These are phyloP conservation scores for Dothiorella sarmentorum DNA, from an alignment of 2,329 filamentous ascomycete genomes.

Conservation along the genomic window DNA sequence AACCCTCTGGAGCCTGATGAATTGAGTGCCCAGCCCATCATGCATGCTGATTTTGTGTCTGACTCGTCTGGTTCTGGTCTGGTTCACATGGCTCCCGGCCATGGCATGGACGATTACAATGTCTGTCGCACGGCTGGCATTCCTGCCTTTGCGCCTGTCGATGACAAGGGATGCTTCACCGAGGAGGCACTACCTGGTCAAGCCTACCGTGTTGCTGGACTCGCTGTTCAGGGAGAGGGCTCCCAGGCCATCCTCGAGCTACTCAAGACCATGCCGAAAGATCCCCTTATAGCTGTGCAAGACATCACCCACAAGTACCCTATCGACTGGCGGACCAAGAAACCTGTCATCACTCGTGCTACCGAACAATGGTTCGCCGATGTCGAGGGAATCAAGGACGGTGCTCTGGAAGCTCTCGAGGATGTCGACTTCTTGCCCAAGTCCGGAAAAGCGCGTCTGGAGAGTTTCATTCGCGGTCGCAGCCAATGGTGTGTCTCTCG, in stretches of 20 bases:
- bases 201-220: constrained; percentile 64
- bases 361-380: constrained; percentile 99
- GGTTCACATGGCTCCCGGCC: constrained; percentile 92
- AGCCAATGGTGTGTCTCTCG: constrained; percentile 98
- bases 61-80: constrained; percentile 87
- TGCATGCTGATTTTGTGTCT: constrained; percentile 86
- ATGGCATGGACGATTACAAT: constrained; percentile 95
- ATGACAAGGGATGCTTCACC: constrained; percentile 78
- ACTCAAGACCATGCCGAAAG: constrained; percentile 43
- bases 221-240: constrained; percentile 69
- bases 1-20: constrained; percentile 64
- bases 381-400: constrained; percentile 74
- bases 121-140: constrained; percentile 70
- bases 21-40: constrained; percentile 62
- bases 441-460: constrained; percentile 67
- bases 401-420: constrained; percentile 66
- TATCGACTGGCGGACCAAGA: constrained; percentile 95
- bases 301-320: constrained; percentile 77
- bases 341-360: constrained; percentile 83
- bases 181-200: constrained; percentile 70
- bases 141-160: constrained; percentile 73
- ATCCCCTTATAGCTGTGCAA: constrained; percentile 5
- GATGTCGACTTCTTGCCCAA: constrained; percentile 76
- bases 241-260: constrained; percentile 66
- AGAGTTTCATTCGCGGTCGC: constrained; percentile 81